These are phyloP conservation scores for Aureobasidium sp. DNA, from an alignment of 2,329 filamentous ascomycete species.

Conservation along the genomic window DNA sequence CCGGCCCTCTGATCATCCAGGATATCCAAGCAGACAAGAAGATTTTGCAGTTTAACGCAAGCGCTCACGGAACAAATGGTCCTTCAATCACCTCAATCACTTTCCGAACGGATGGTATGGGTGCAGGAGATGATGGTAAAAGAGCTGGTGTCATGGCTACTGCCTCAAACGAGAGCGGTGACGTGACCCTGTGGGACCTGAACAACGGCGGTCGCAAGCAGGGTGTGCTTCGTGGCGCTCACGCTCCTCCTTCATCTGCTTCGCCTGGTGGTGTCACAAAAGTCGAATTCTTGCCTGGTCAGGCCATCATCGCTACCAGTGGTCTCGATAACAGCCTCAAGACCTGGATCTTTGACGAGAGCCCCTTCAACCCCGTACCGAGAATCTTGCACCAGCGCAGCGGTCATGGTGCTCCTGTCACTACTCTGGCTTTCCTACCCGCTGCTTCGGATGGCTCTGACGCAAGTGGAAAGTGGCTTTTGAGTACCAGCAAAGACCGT, in stretches of 20 bases:
- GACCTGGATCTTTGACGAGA: constrained; percentile 94
- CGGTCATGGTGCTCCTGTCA: constrained; percentile 83
- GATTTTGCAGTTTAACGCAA: constrained; percentile 51
- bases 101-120: constrained; percentile 82
- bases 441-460: constrained; percentile 85
- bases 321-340: constrained; percentile 90
- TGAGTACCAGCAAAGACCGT: constrained; percentile 82
- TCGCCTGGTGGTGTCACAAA: constrained; percentile 75
- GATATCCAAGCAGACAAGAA: constrained; percentile 73
- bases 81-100: constrained; percentile 72
- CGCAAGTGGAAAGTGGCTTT: constrained; percentile 82
- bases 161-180: constrained; percentile 67
- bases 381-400: constrained; percentile 78
- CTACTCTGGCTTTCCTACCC: constrained; percentile 75
- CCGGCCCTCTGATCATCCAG: constrained; percentile 70
- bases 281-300: constrained; percentile 80
- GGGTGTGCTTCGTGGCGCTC: constrained; percentile 79
- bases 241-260: constrained; percentile 68
- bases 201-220: constrained; percentile 81
- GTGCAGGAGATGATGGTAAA: constrained; percentile 79
- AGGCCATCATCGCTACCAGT: constrained; percentile 83
- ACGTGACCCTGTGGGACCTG: constrained; percentile 93
- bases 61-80: constrained; percentile 38
- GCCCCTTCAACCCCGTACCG: constrained; percentile 79
- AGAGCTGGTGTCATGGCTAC: constrained; percentile 92